Evolutionary conservation across 768 basidiomycete species (phyloP).

Genomic region (Mycena indigotica): DNA sequence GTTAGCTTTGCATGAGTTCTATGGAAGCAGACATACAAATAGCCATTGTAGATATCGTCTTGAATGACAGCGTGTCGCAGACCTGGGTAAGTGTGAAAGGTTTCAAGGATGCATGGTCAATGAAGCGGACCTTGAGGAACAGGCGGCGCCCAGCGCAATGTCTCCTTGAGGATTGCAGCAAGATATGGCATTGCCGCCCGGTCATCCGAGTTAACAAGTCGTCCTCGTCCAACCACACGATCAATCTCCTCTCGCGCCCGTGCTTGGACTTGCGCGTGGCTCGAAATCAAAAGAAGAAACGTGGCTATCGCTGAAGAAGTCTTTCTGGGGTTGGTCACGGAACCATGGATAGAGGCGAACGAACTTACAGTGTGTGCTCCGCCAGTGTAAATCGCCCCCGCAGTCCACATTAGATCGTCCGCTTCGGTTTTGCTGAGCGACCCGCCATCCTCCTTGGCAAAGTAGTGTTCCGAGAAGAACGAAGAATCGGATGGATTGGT

Average conservation of each 20-base stretch:
- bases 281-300: slow-evolving; percentile 29
- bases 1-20: background rate
- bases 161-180: slow-evolving; percentile 32
- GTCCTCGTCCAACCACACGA: slow-evolving; percentile 27
- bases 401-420: slow-evolving; percentile 13
- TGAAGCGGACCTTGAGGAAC: slow-evolving; percentile 26
- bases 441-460: slow-evolving; percentile 19
- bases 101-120: background rate
- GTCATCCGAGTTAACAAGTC: slow-evolving; percentile 35
- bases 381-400: slow-evolving; percentile 14
- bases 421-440: background rate
- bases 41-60: slow-evolving; percentile 38
- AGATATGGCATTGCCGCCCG: slow-evolving; percentile 31
- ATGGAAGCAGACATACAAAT: slow-evolving; percentile 17
- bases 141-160: slow-evolving; percentile 25
- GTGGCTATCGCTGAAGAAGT: slow-evolving; percentile 26
- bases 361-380: slow-evolving; percentile 22
- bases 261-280: slow-evolving; percentile 28
- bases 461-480: slow-evolving; percentile 36
- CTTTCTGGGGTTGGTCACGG: slow-evolving; percentile 14
- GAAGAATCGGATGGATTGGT: slow-evolving; percentile 31
- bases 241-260: slow-evolving; percentile 39
- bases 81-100: slow-evolving; percentile 18
- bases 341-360: background rate
- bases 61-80: slow-evolving; percentile 28